These are phyloP conservation scores for Triangularia setosa DNA, from an alignment of 2,329 filamentous ascomycete species.

Conservation along the genomic window DNA sequence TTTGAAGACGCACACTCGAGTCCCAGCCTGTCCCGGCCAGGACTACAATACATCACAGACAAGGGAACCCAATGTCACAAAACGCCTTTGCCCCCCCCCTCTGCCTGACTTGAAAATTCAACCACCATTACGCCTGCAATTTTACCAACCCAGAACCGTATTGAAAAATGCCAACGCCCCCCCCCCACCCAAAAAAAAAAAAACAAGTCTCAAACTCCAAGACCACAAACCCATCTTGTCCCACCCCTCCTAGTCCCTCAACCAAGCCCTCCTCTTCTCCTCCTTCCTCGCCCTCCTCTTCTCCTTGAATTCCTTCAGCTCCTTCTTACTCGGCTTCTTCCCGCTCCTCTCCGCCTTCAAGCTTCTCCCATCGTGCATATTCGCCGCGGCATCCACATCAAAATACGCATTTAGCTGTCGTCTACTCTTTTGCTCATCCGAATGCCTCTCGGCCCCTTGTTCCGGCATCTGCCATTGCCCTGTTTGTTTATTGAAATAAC, in stretches of 20 bases:
- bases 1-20: background rate
- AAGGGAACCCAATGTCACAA: too few relatives aligned
- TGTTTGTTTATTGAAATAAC: conserved; percentile 87
- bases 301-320: conserved; percentile 88
- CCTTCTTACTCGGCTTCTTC: conserved; percentile 78
- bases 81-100: too few relatives aligned
- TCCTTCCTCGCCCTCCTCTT: conserved; percentile 87
- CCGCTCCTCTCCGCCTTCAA: conserved; percentile 84
- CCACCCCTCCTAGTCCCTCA: conserved; percentile 62
- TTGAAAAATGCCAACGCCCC: background rate
- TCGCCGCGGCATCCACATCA: conserved; percentile 91
- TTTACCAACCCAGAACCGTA: too few relatives aligned
- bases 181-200: background rate
- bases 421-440: conserved; percentile 80
- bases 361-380: conserved; percentile 83
- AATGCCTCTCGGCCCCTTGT: conserved; percentile 69
- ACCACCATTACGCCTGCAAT: too few relatives aligned
- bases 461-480: conserved; percentile 72
- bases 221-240: background rate
- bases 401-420: conserved; percentile 94
- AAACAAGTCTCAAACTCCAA: background rate
- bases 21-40: background rate
- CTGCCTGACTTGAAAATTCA: too few relatives aligned
- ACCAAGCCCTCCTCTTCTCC: conserved; percentile 88
- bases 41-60: background rate